Conservation (phyloP, 108 stramenopile genomes). For the Fistulifera solaris region DNA sequence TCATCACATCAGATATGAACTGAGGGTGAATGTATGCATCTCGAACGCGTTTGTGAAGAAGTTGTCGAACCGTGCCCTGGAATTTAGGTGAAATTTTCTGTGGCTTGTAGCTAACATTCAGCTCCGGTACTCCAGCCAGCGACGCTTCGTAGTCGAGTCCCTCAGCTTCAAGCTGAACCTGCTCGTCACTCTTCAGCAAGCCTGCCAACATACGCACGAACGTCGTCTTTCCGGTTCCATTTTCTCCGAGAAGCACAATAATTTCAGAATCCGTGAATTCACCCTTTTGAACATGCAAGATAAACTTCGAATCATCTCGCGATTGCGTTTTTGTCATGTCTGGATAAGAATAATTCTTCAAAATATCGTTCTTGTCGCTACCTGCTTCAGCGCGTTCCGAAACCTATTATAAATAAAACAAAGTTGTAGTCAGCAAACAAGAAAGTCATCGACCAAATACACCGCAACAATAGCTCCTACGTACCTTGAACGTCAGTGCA, state of each 20-base stretch:
- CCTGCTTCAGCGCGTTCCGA: conserved; percentile 70
- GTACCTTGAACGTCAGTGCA: conserved; percentile 94
- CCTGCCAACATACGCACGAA: conserved; percentile 97
- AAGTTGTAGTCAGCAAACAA: neutral
- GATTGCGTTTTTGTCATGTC: conserved; percentile 96
- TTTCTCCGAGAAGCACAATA: conserved; percentile 96
- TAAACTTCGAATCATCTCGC: conserved; percentile 74
- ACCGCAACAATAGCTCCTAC: neutral
- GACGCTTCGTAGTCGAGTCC: conserved; percentile 75
- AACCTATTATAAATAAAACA: conserved; percentile 20
- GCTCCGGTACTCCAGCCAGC: conserved; percentile 84
- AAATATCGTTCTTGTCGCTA: conserved; percentile 57
- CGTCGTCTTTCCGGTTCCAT: conserved; percentile 93
- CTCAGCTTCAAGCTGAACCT: conserved; percentile 60
- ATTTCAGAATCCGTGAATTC: conserved; percentile 96
- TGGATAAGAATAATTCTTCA: conserved; percentile 85
- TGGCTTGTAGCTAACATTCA: conserved; percentile 98
- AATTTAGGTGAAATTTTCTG: conserved; percentile 98
- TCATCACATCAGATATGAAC: conserved; percentile 97
- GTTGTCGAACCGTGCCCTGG: conserved; percentile 91
- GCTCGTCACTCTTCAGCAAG: conserved; percentile 90
- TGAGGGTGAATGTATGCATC: conserved; percentile 95
- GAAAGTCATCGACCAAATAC: neutral
- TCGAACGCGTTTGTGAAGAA: conserved; percentile 93
- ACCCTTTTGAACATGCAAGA: conserved; percentile 90